These are phyloP conservation scores for Penicillium corylophilum DNA, from an alignment of 2,329 filamentous ascomycete genomes.

Conservation along the genomic window DNA sequence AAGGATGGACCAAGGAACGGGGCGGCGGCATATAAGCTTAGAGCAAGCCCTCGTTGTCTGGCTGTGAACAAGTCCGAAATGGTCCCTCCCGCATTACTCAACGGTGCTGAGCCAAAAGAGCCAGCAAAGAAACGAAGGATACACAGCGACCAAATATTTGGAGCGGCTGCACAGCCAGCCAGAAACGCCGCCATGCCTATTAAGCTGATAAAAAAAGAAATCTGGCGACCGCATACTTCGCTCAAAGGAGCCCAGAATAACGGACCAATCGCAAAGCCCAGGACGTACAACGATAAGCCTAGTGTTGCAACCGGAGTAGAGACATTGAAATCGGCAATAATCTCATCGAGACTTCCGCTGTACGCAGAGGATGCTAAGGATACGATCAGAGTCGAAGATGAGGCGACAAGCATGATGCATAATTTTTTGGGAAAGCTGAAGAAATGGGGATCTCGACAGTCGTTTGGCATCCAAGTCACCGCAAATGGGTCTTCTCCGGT, in stretches of 20 bases:
- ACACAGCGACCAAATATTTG: constrained; percentile 59
- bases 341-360: constrained; percentile 33
- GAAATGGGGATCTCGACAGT: constrained; percentile 42
- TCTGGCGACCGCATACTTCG: constrained; percentile 34
- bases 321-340: constrained; percentile 33
- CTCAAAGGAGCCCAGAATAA: constrained; percentile 42
- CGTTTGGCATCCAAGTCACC: constrained; percentile 40
- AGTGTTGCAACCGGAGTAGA: constrained; percentile 36
- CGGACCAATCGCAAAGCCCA: constrained; percentile 47
- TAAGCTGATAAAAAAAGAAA: constrained; percentile 30
- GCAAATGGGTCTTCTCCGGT: constrained; percentile 41
- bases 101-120: constrained; percentile 58
- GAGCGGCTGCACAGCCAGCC: constrained; percentile 56
- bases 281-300: constrained; percentile 44
- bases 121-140: constrained; percentile 66
- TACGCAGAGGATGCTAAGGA: constrained; percentile 43
- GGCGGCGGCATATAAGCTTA: constrained; percentile 64
- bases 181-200: constrained; percentile 57
- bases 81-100: constrained; percentile 61
- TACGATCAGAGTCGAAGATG: constrained; percentile 39
- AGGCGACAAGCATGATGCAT: constrained; percentile 36
- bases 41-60: constrained; percentile 55
- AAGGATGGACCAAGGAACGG: constrained; percentile 64
- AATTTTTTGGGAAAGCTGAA: constrained; percentile 37
- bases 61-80: constrained; percentile 61